Percentiles rank a stretch among this genome's conserved stretches.
These are phyloP conservation scores for Aspergillus fumigatus DNA, from an alignment of 2,329 filamentous ascomycete genomes.

Conservation along the genomic window DNA sequence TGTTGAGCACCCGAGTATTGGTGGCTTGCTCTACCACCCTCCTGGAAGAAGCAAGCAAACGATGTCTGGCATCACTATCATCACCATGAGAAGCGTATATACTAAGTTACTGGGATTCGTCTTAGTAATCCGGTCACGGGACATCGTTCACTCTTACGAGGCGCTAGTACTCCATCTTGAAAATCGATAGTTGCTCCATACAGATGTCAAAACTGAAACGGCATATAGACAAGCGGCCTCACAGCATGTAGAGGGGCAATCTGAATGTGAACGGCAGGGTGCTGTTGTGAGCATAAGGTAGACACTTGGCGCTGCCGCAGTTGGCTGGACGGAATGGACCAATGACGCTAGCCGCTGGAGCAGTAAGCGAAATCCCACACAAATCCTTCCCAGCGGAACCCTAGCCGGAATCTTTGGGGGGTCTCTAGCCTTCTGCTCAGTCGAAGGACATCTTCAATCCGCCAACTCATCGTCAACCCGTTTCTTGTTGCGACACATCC, in stretches of 20 bases:
- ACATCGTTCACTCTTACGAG: neutral
- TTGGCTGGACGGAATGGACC: neutral
- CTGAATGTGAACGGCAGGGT: neutral
- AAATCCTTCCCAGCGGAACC: constrained; percentile 27
- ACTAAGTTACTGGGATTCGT: neutral
- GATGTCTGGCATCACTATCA: neutral
- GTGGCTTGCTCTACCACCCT: neutral
- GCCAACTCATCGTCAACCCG: constrained; percentile 35
- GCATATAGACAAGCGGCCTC: neutral
- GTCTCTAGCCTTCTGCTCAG: constrained; percentile 25
- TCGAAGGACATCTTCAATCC: constrained; percentile 33
- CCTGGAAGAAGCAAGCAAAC: neutral
- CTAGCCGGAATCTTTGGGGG: constrained; percentile 28
- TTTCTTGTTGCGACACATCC: constrained; percentile 35
- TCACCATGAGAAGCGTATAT: neutral
- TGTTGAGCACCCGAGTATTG: neutral
- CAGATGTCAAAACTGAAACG: neutral
- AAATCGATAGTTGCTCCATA: neutral
- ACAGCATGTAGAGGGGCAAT: neutral
- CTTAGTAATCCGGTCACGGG: neutral
- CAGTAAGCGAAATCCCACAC: constrained; percentile 41
- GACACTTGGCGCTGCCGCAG: neutral
- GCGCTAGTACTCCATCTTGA: neutral
- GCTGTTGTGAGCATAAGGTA: neutral
- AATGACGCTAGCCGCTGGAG: constrained; percentile 14